These are phyloP conservation scores for Symbiodinium natans DNA, from an alignment of 73 alveolate species.

Conservation along the genomic window DNA sequence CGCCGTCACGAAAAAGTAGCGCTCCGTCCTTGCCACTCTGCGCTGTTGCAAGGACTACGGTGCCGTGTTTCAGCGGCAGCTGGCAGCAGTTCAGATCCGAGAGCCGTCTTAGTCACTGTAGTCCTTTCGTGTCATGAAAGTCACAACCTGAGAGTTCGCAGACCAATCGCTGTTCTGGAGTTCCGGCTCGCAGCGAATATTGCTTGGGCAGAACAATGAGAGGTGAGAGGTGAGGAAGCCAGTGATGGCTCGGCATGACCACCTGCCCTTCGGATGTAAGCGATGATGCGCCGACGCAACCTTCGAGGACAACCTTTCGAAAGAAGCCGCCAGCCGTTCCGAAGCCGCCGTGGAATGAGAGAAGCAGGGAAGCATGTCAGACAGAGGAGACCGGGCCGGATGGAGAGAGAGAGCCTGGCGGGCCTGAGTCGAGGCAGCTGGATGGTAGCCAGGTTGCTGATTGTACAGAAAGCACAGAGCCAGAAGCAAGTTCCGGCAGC, in stretches of 20 bases:
- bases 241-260: not conserved
- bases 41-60: slow-evolving; percentile 87
- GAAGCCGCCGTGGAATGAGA: too few relatives aligned
- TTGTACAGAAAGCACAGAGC: too few relatives aligned
- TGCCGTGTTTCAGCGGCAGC: slow-evolving; percentile 50
- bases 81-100: not conserved
- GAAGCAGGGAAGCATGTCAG: too few relatives aligned
- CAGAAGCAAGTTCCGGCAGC: too few relatives aligned
- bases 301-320: not conserved
- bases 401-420: too few relatives aligned
- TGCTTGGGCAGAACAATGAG: too few relatives aligned
- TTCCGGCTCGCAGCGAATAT: not conserved
- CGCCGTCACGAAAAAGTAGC: too few relatives aligned
- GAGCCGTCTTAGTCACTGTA: not conserved
- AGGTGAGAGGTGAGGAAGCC: too few relatives aligned
- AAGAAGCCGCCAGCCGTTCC: not conserved
- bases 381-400: too few relatives aligned
- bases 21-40: too few relatives aligned
- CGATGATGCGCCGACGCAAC: not conserved
- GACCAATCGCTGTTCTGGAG: not conserved
- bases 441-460: not conserved
- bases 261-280: not conserved
- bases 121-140: not conserved
- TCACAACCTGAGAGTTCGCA: not conserved
- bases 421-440: too few relatives aligned